Conservation (phyloP, 352 stramenopile species). For the Globisporangium heterothallicum region DNA sequence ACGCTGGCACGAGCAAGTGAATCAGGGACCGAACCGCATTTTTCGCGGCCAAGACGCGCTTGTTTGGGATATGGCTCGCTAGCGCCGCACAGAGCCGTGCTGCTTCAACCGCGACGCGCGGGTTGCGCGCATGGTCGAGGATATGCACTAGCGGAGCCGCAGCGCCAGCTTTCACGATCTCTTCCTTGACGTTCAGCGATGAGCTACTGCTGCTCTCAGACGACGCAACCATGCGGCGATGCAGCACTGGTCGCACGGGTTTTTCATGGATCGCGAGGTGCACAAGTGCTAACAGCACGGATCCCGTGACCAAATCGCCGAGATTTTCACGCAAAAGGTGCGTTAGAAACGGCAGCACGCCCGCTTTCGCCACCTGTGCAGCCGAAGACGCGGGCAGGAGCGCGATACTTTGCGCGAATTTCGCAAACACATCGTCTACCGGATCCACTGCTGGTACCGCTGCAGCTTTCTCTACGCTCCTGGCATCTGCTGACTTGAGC, state of each 20-base stretch:
- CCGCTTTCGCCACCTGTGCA: constrained; percentile 36
- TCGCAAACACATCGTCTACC: constrained; percentile 55
- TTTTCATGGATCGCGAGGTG: constrained; percentile 59
- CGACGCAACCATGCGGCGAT: background rate
- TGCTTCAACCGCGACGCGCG: constrained; percentile 50
- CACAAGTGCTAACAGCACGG: constrained; percentile 58
- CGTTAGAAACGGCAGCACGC: constrained; percentile 57
- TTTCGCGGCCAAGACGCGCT: constrained; percentile 62
- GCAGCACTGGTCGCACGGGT: constrained; percentile 16
- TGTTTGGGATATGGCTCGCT: constrained; percentile 46
- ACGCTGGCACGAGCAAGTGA: constrained; percentile 28
- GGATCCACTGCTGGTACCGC: constrained; percentile 14
- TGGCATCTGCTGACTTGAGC: background rate
- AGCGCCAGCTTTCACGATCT: constrained; percentile 55
- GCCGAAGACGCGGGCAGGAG: constrained; percentile 46
- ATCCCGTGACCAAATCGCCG: constrained; percentile 55
- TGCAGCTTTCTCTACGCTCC: constrained; percentile 4
- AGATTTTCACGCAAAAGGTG: constrained; percentile 50
- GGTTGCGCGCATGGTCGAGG: constrained; percentile 39
- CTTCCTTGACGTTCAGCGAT: constrained; percentile 36
- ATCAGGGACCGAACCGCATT: constrained; percentile 46
- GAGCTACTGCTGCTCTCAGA: background rate
- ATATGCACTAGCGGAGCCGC: constrained; percentile 44
- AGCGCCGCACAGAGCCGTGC: constrained; percentile 52
- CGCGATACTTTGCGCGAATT: constrained; percentile 67